phyloP scores from a whole-genome alignment of 345 rosid genomes.

The Durio zibethinus region DNA sequence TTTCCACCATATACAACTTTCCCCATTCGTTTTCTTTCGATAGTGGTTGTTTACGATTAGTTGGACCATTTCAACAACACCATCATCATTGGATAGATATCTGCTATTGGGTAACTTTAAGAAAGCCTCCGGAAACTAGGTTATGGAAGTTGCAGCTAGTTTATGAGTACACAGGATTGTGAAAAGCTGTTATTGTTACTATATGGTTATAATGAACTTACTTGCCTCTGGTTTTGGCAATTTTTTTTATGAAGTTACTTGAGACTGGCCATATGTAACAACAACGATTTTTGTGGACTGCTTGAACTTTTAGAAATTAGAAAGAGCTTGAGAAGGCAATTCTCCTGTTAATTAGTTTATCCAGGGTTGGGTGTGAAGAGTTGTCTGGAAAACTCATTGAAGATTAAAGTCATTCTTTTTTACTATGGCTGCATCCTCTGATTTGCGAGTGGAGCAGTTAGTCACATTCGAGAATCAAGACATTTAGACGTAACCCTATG shows the following conservation, averaged over 20 bases:
- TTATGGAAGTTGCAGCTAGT: not conserved
- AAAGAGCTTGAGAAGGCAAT: not conserved
- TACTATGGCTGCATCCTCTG: not conserved
- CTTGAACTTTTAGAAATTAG: not conserved
- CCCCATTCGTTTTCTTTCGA: not conserved
- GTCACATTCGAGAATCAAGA: not conserved
- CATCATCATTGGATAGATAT: not conserved
- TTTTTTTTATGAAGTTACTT: not conserved
- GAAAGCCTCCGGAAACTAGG: not conserved
- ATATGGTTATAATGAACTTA: not conserved
- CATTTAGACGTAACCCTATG: not conserved
- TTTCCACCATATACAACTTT: not conserved
- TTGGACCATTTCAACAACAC: not conserved
- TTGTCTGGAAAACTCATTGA: not conserved
- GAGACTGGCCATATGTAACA: not conserved
- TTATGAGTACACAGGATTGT: not conserved
- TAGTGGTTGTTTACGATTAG: not conserved
- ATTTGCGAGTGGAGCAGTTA: not conserved
- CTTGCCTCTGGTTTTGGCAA: not conserved
- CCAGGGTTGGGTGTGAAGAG: not conserved
- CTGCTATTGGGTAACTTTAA: not conserved
- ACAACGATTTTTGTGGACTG: not conserved
- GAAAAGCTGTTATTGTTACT: not conserved
- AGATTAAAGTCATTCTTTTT: not conserved
- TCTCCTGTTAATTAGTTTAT: not conserved